Evolutionary conservation across 2,329 filamentous ascomycete genomes (phyloP), one percentile per base, ranked within the genome.

Genomic region (Tolypocladium paradoxum): DNA sequence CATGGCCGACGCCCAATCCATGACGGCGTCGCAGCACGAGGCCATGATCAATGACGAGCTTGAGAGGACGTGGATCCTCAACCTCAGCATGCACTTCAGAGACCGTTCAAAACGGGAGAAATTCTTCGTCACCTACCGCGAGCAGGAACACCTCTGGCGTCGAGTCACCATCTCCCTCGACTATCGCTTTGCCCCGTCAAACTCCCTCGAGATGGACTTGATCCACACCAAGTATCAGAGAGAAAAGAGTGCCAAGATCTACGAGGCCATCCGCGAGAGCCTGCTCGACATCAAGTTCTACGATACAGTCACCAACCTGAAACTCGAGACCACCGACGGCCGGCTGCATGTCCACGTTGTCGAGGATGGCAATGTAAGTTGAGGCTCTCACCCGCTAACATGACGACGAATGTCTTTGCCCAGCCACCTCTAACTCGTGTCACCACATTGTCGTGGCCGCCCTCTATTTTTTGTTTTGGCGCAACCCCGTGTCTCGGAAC

Each of bases 21-120:
- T 76, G 57, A 75, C 77, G 18, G 73, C 73, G 4, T 76, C 77
- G 3, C 71, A 77, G 54, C 79, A 87, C 62, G 81, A 87, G 51
- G 73, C 76, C 51, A 75, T 82, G 61, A 79, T 96, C 58, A 82
- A 87, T 58, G 82, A 88, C 57, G 92, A 97, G 68, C 78, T 96
- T 53, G 90, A 96, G 64, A 81, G 78, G 56, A 85, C 81, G 63
- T 99, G 93, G 93, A 97, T 99, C 55, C 76, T 99, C 60, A 99
- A 99, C 65, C 78, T 97, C 55, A 96, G 90, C 70, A 96, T 99
- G 93, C 90, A 96, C 68, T 99, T 96, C 68, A 83, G 91, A 55
- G 93, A 99, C 71, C 85, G 87, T 62, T 95, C 91, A 14, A 88
- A 88, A 61, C 82, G 92, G 45, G 93, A 99, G 69, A 99, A 99